phyloP scores from a whole-genome alignment of 805 yeast species.

The Candida lessepsii region DNA sequence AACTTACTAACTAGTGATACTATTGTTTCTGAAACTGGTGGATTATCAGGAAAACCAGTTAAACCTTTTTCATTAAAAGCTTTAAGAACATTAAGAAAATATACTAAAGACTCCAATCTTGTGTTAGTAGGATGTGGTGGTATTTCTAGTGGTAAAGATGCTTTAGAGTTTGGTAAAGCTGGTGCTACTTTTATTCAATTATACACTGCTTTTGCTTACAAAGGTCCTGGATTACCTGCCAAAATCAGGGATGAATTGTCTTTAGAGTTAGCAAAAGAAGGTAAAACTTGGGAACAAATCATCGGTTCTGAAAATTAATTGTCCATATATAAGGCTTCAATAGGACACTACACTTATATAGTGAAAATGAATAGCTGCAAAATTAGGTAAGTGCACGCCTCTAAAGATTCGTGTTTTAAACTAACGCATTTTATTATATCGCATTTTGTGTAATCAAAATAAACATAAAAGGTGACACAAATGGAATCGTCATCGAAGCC shows the following conservation, averaged over 20 bases:
- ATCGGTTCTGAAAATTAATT: constrained; percentile 36
- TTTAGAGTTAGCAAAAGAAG: constrained; percentile 60
- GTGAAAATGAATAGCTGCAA: neutral
- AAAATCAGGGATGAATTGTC: constrained; percentile 43
- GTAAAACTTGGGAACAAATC: constrained; percentile 81
- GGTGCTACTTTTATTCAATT: constrained; percentile 90
- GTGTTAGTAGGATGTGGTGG: constrained; percentile 95
- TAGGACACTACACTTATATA: neutral
- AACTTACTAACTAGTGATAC: constrained; percentile 49
- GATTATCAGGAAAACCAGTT: constrained; percentile 89
- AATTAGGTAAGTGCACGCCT: neutral
- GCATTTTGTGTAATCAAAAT: neutral
- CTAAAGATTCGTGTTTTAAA: neutral
- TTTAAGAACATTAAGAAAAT: constrained; percentile 64
- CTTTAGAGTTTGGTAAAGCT: constrained; percentile 85
- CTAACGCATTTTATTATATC: too few relatives aligned
- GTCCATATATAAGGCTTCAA: neutral
- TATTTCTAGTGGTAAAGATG: constrained; percentile 82
- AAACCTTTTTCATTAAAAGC: constrained; percentile 78
- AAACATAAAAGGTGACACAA: constrained; percentile 2
- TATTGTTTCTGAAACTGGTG: constrained; percentile 67
- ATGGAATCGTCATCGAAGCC: constrained; percentile 10
- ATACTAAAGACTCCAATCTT: constrained; percentile 69
- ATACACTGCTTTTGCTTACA: constrained; percentile 88
- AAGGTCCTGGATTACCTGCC: constrained; percentile 79